phyloP scores from a whole-genome alignment of 2,329 filamentous ascomycete species.

The Colletotrichum endophyticum region DNA sequence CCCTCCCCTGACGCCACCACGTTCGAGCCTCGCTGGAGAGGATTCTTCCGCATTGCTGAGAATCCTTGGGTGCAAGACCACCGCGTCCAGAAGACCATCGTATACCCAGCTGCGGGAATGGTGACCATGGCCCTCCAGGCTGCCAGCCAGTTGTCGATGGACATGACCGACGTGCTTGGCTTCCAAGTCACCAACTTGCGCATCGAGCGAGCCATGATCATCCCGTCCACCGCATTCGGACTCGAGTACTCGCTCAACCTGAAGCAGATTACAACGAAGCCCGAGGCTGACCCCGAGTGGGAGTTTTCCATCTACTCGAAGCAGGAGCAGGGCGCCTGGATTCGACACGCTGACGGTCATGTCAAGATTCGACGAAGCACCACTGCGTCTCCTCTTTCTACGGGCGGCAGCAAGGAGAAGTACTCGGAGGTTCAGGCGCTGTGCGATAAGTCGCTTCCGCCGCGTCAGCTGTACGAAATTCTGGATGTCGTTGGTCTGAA shows the following conservation, averaged over 20 bases:
- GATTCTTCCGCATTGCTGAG: conserved; percentile 52
- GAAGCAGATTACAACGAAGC: conserved; percentile 27
- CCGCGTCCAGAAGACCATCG: conserved; percentile 51
- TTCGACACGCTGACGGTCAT: conserved; percentile 20
- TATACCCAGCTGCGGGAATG: conserved; percentile 58
- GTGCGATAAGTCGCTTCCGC: conserved; percentile 38
- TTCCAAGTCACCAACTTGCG: conserved; percentile 51
- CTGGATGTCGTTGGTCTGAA: conserved; percentile 56
- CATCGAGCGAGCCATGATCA: conserved; percentile 56
- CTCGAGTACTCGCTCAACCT: conserved; percentile 56
- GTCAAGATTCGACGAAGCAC: conserved; percentile 16
- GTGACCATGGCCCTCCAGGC: conserved; percentile 54
- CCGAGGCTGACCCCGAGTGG: conserved; percentile 23
- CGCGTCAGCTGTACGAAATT: conserved; percentile 54
- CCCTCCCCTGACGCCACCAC: conserved; percentile 47
- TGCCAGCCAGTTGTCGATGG: conserved; percentile 41
- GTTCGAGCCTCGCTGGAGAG: conserved; percentile 53
- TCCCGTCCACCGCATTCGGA: conserved; percentile 50
- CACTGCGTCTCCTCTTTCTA: neutral
- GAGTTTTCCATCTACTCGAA: conserved; percentile 54
- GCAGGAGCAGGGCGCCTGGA: conserved; percentile 31
- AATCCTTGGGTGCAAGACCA: conserved; percentile 60
- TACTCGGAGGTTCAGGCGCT: conserved; percentile 26
- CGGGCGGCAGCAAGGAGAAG: conserved; percentile 12
- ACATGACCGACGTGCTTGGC: conserved; percentile 28